These are phyloP conservation scores for Eimeria acervulina DNA, from an alignment of 169 alveolate species.

Conservation along the genomic window DNA sequence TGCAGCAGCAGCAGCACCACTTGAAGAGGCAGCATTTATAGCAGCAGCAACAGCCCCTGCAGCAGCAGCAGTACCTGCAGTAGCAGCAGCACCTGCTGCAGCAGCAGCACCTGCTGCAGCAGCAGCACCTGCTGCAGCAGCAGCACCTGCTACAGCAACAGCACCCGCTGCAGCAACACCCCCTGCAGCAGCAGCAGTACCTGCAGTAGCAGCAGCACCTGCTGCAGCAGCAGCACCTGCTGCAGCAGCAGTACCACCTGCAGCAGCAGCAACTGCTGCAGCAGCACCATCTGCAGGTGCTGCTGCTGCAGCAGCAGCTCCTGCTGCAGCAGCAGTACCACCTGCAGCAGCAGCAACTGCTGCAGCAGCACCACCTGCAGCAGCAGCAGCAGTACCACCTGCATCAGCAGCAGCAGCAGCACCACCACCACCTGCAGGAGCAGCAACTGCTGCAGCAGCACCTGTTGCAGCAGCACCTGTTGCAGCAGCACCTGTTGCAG, in stretches of 20 bases:
- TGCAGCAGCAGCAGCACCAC: background rate
- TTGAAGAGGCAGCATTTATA: background rate
- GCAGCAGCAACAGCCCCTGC: constrained; percentile 21
- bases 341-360: too few species aligned
- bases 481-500: too few species aligned
- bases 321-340: background rate
- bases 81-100: constrained; percentile 12
- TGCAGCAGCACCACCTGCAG: too few species aligned
- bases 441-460: too few species aligned
- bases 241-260: background rate
- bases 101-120: background rate
- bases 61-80: constrained; percentile 28
- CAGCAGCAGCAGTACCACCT: too few species aligned
- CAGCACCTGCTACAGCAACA: constrained; percentile 24
- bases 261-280: too few species aligned
- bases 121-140: constrained; percentile 26
- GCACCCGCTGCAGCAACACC: too few species aligned
- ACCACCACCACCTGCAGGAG: too few species aligned
- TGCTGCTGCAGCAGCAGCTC: too few species aligned
- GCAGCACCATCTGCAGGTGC: too few species aligned
- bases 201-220: background rate
- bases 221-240: constrained; percentile 15
- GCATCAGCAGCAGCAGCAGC: too few species aligned
- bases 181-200: background rate
- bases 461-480: too few species aligned